Conservation (phyloP, 495 filamentous ascomycete genomes). For the Aspergillus egyptiacus region DNA sequence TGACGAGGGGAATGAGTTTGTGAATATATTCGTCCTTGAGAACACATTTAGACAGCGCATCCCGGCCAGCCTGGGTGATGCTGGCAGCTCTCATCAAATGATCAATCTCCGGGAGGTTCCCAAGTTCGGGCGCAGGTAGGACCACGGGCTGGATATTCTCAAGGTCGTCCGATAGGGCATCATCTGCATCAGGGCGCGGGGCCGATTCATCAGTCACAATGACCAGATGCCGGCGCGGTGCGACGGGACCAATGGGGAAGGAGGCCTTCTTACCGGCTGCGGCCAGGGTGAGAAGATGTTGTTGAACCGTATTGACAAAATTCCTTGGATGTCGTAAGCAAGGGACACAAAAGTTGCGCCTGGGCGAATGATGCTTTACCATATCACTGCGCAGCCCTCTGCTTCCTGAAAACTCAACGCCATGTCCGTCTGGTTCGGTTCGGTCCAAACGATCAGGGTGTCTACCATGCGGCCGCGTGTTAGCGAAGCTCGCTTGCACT, state of each 20-base stretch:
- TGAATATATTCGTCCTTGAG: slow-evolving; percentile 77
- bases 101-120: slow-evolving; percentile 76
- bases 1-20: slow-evolving; percentile 80
- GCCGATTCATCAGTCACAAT: not conserved
- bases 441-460: slow-evolving; percentile 97
- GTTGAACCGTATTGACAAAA: slow-evolving; percentile 81
- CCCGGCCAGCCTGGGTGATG: slow-evolving; percentile 67
- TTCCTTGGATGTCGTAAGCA: slow-evolving; percentile 58
- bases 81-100: slow-evolving; percentile 70
- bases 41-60: slow-evolving; percentile 84
- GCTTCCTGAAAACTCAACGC: slow-evolving; percentile 97
- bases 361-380: slow-evolving; percentile 47
- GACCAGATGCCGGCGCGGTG: slow-evolving; percentile 2
- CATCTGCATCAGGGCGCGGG: slow-evolving; percentile 48
- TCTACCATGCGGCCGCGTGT: slow-evolving; percentile 48
- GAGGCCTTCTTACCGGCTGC: slow-evolving; percentile 44
- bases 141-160: slow-evolving; percentile 63
- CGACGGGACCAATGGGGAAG: slow-evolving; percentile 1
- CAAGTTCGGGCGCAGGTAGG: slow-evolving; percentile 71
- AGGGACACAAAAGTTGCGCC: slow-evolving; percentile 3
- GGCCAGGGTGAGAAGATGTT: slow-evolving; percentile 49
- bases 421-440: slow-evolving; percentile 84
- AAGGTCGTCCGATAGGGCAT: slow-evolving; percentile 86
- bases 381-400: slow-evolving; percentile 88
- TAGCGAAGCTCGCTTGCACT: slow-evolving; percentile 13